phyloP scores from a whole-genome alignment of 129 eudicot species.

The Helichrysum umbraculigerum region DNA sequence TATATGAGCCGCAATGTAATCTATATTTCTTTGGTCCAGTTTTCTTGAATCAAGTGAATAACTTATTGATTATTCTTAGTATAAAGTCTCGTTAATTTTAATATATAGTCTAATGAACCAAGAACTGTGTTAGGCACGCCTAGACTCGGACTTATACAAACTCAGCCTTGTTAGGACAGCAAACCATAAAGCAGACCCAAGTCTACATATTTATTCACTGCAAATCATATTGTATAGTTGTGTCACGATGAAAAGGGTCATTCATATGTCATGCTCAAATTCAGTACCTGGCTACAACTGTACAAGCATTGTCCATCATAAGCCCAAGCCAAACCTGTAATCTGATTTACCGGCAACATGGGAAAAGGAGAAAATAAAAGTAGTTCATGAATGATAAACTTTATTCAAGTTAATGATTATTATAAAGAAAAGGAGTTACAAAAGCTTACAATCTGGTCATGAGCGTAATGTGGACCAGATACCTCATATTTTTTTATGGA shows the following conservation, averaged over 20 bases:
- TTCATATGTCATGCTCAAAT: not conserved
- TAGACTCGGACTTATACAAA: not conserved
- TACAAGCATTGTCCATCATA: slow-evolving; percentile 84
- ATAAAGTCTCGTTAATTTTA: too few relatives aligned
- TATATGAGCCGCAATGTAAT: too few relatives aligned
- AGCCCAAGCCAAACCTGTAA: slow-evolving; percentile 91
- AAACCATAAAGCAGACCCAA: not conserved
- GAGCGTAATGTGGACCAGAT: slow-evolving; percentile 48
- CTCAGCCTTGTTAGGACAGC: not conserved
- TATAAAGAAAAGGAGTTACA: not conserved
- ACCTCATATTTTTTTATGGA: slow-evolving; percentile 38
- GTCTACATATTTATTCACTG: not conserved
- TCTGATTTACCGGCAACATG: slow-evolving; percentile 45
- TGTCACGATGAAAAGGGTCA: not conserved
- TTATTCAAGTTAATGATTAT: slow-evolving; percentile 4
- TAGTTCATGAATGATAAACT: not conserved
- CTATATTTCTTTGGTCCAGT: too few relatives aligned
- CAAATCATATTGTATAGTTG: slow-evolving; percentile 9
- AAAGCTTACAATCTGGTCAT: slow-evolving; percentile 65
- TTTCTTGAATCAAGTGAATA: too few relatives aligned
- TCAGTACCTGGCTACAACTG: slow-evolving; percentile 89
- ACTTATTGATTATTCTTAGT: too few relatives aligned
- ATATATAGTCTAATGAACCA: not conserved
- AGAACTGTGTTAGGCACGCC: not conserved
- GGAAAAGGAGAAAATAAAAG: not conserved